Base-by-base conservation (phyloP, 2,329 filamentous ascomycete species). In the Ophiosphaerella herpotricha region DNA sequence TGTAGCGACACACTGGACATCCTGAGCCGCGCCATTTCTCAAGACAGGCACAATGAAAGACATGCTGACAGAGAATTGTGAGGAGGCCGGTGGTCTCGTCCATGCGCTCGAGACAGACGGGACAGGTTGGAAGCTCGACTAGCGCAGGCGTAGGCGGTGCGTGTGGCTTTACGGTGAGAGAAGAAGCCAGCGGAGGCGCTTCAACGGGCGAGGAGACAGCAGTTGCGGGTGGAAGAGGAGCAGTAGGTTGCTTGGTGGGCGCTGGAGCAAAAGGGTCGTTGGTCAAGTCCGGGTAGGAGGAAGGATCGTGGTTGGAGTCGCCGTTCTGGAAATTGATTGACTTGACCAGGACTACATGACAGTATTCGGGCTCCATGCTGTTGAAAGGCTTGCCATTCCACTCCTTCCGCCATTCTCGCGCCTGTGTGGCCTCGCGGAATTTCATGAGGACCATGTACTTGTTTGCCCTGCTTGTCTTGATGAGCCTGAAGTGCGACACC, bases 101-200 rank as follows among this genome's bases (percentile, higher is more conserved):
- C 94, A 99, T 99, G 40, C 93, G 87, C 72, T 99, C 94, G 5
- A 99, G 82, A 60, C 94, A 99, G 8, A 99, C 94, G 0, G 94
- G 92, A 58, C 94, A 99, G 1, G 94, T 97, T 2, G 94, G 94
- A 11, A 99, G 78, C 75, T 99, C 94, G 46, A 96, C 82, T 1
- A 97, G 80, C 42, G 90, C 88, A 1, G 92, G 89, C 1, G 93
- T 96, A 2, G 84, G 84, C n/a, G 85, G 85, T 11, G 85, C 83
- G n/a, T 84, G 75, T 9, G 85, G 85, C 66, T 86, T 87, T 7
- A 77, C 78, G 2, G 82, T 81, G 12, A 85, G 74, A 13, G 80
- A 76, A 13, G 77, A 74, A 4, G 76, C 64, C 7, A 72, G 48
- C 4, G 67, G 59, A 11, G 70, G 51, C 39, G 72, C 59, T 21